Percentiles rank a stretch among this genome's conserved stretches.
Evolutionary conservation across 805 yeast genomes (phyloP).

Genomic region (Middelhovenomyces tepae): DNA sequence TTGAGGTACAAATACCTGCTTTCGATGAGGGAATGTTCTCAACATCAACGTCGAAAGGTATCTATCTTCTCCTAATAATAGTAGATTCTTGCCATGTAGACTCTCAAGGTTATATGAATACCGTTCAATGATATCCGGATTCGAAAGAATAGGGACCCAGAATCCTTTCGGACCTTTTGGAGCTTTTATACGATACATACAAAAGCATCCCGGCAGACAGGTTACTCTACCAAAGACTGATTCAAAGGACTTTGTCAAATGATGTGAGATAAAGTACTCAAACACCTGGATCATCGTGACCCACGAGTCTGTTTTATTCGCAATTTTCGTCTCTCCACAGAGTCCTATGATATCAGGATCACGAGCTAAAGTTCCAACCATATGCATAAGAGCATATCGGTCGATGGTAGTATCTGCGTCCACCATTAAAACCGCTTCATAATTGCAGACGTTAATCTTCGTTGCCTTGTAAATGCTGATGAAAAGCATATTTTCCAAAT

Average conservation of each 20-base stretch:
- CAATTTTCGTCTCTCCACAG: slow-evolving; percentile 90
- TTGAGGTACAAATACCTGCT: slow-evolving; percentile 76
- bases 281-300: slow-evolving; percentile 90
- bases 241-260: slow-evolving; percentile 89
- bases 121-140: slow-evolving; percentile 88
- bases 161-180: slow-evolving; percentile 72
- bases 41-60: slow-evolving; percentile 78
- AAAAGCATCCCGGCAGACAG: slow-evolving; percentile 92
- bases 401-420: slow-evolving; percentile 89
- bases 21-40: slow-evolving; percentile 80
- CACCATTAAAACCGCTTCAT: slow-evolving; percentile 81
- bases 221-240: slow-evolving; percentile 93
- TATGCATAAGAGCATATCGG: slow-evolving; percentile 82
- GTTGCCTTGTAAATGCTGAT: slow-evolving; percentile 72
- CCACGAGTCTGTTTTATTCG: slow-evolving; percentile 77
- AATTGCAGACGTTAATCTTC: slow-evolving; percentile 74
- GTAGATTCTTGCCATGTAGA: slow-evolving; percentile 75
- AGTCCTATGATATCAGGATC: slow-evolving; percentile 85
- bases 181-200: slow-evolving; percentile 82
- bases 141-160: slow-evolving; percentile 92
- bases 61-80: slow-evolving; percentile 86
- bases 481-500: slow-evolving; percentile 71
- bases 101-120: slow-evolving; percentile 81
- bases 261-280: slow-evolving; percentile 89
- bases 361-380: slow-evolving; percentile 81